Evolutionary conservation across 768 basidiomycete genomes (phyloP).

Genomic region (Udeniomyces megalosporus): DNA sequence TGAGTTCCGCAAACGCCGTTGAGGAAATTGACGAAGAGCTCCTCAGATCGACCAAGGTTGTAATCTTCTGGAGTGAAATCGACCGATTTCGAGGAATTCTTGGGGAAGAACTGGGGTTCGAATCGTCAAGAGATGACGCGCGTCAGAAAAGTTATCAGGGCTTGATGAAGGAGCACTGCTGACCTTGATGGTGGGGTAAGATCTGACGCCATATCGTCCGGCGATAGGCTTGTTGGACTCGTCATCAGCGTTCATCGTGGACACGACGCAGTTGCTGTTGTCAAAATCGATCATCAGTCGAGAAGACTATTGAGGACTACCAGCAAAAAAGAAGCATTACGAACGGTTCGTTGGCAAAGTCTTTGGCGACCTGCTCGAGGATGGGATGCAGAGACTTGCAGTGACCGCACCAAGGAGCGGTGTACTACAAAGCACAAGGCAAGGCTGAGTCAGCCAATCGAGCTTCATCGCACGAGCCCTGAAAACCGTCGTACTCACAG

Average conservation of each 20-base stretch:
- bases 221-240: conserved; percentile 57
- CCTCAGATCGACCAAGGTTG: conserved; percentile 37
- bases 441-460: conserved; percentile 3
- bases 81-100: conserved; percentile 38
- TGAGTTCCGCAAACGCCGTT: conserved; percentile 50
- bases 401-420: conserved; percentile 57
- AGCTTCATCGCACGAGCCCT: too few species aligned
- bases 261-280: conserved; percentile 55
- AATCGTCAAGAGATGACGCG: too few species aligned
- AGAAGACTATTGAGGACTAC: neutral
- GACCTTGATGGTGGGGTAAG: conserved; percentile 90
- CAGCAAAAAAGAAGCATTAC: conserved; percentile 33
- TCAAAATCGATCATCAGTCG: too few species aligned
- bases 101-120: conserved; percentile 13
- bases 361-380: conserved; percentile 66
- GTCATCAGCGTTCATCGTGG: conserved; percentile 80
- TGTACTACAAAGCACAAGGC: neutral
- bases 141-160: neutral
- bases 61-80: conserved; percentile 42
- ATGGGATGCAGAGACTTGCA: conserved; percentile 81
- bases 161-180: neutral
- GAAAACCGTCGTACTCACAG: conserved; percentile 30
- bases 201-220: conserved; percentile 49
- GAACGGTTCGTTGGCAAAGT: conserved; percentile 60
- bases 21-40: conserved; percentile 24